Evolutionary conservation across 23 red algal genomes (phyloP).

Genomic region (Gracilaria gracilis): DNA sequence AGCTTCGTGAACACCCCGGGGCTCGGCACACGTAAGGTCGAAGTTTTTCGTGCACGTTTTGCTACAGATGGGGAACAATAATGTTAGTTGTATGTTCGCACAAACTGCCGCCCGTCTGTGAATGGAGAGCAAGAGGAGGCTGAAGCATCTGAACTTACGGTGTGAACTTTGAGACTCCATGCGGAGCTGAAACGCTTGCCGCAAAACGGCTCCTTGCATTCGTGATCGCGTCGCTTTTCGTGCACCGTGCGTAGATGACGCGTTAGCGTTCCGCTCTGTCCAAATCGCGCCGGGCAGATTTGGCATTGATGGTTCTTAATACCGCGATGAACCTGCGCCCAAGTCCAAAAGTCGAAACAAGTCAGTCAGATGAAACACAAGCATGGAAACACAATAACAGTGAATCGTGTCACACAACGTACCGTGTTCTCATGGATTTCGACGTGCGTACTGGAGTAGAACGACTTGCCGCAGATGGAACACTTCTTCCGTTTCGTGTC

Average conservation of each 20-base stretch:
- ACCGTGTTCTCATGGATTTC: conserved; percentile 44
- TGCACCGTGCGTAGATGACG: conserved; percentile 37
- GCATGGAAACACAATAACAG: background rate
- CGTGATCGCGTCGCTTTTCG: conserved; percentile 51
- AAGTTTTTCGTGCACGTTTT: conserved; percentile 55
- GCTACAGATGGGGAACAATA: background rate
- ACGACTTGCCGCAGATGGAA: conserved; percentile 6
- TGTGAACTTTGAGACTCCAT: conserved; percentile 43
- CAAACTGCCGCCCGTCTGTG: too few relatives aligned
- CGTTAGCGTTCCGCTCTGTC: conserved; percentile 46
- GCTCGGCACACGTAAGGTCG: conserved; percentile 22
- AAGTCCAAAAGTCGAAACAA: background rate
- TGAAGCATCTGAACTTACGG: too few relatives aligned
- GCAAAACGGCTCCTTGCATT: conserved; percentile 30
- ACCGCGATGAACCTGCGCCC: conserved; percentile 22
- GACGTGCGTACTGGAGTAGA: conserved; percentile 38
- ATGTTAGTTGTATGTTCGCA: too few relatives aligned
- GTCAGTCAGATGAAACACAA: background rate
- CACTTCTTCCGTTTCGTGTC: conserved; percentile 17
- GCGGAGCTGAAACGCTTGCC: conserved; percentile 54
- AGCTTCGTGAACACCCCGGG: background rate
- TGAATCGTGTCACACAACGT: background rate
- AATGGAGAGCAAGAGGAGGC: too few relatives aligned
- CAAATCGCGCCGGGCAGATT: conserved; percentile 31
- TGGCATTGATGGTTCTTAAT: conserved; percentile 44